Evolutionary conservation across 352 stramenopile genomes (phyloP), one percentile per base, ranked within the genome.

Genomic region (Pythium phragmitis): DNA sequence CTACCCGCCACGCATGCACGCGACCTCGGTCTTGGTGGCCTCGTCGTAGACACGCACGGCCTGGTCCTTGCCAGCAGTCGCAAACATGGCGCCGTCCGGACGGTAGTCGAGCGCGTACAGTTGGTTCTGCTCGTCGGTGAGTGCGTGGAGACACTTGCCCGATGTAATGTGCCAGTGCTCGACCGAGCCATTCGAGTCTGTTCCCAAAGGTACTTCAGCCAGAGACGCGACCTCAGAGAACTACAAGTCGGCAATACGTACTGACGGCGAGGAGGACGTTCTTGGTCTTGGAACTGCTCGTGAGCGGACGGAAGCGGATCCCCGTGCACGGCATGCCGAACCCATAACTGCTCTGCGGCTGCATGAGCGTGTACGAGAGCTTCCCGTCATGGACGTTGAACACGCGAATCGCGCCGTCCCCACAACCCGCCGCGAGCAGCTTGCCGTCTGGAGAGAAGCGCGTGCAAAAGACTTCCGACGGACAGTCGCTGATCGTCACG

Each of bases 91-190:
- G 47, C 89, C 91, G 60, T 97, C 91, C 2, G 59, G 42, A 61
- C 87, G 83, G 65, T 97, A 97, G 69, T 97, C 87, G 3, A 98
- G 79, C 46, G 88, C 87, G 64, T 96, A 97, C 13, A 97, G 70
- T 64, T 96, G 91, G 66, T 96, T 96, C 56, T 92, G 65, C 43
- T 85, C 80, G 68, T 95, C 83, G n/a, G 64, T 79, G 74, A 97
- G 96, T n/a, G 86, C 79, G 68, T 94, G 88, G 43, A 98, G 77
- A 69, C 89, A 97, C 70, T 97, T 96, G 53, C 89, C 86, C 4
- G 86, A 96, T 21, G 92, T 97, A 57, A 97, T 91, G 70, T 98
- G 92, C 91, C 91, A 98, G 67, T 97, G 89, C 61, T 96, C 84
- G 34, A 97, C 86, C 16, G 81, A 92, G 19, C 91, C 89, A 52